A percentile compares a stretch with the other conserved stretches of the same genome.
phyloP scores from a whole-genome alignment of 371 early-diverging fungal species.

The Mortierella sp. region DNA sequence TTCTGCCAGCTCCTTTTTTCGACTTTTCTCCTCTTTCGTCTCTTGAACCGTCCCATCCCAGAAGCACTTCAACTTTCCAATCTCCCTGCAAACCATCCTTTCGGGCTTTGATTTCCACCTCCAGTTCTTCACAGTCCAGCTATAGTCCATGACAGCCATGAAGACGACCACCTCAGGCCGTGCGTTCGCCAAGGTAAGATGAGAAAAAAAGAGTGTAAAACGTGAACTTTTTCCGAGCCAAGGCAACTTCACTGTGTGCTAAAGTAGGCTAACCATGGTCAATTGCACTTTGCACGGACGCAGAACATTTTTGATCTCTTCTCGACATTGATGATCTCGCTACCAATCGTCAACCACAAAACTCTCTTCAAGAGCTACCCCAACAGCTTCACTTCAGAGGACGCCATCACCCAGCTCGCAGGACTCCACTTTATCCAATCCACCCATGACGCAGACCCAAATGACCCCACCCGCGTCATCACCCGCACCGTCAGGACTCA shows the following conservation, averaged over 20 bases:
- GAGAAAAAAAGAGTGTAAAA: background rate
- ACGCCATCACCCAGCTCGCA: slow-evolving; percentile 70
- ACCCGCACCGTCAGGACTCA: slow-evolving; percentile 71
- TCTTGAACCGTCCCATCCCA: background rate
- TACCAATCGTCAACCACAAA: slow-evolving; percentile 70
- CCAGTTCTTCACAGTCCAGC: background rate
- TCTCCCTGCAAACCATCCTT: background rate
- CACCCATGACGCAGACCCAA: slow-evolving; percentile 69
- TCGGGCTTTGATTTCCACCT: background rate
- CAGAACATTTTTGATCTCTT: slow-evolving; percentile 77
- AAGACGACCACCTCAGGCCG: slow-evolving; percentile 60
- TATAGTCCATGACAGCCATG: slow-evolving; percentile 21
- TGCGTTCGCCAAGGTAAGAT: slow-evolving; percentile 60
- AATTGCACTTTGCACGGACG: background rate
- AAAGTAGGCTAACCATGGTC: background rate
- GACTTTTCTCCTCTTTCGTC: background rate
- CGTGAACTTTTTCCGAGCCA: background rate
- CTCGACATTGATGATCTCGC: slow-evolving; percentile 74
- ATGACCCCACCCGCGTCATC: slow-evolving; percentile 66
- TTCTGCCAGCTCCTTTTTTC: background rate
- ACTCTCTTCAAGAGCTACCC: slow-evolving; percentile 69
- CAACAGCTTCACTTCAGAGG: slow-evolving; percentile 74
- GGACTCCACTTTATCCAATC: slow-evolving; percentile 71
- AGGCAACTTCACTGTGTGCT: background rate
- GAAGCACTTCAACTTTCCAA: background rate